Evolutionary conservation across 352 stramenopile genomes (phyloP).

Genomic region (Globisporangium alternatum): DNA sequence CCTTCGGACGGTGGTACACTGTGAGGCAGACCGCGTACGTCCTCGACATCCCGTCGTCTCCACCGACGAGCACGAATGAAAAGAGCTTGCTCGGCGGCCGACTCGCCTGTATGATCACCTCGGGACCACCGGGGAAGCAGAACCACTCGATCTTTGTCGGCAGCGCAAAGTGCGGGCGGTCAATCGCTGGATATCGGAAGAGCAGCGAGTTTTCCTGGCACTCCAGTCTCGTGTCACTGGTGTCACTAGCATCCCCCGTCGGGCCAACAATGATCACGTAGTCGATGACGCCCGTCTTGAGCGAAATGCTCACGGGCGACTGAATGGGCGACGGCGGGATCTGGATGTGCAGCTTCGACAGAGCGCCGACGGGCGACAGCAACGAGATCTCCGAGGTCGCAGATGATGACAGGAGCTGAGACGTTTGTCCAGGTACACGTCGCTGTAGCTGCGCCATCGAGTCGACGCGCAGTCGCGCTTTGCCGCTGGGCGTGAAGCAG

Average conservation of each 20-base stretch:
- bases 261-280: slow-evolving; percentile 74
- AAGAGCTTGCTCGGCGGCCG: slow-evolving; percentile 59
- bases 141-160: slow-evolving; percentile 90
- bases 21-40: slow-evolving; percentile 74
- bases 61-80: slow-evolving; percentile 78
- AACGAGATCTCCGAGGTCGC: slow-evolving; percentile 29
- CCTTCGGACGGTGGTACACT: slow-evolving; percentile 50
- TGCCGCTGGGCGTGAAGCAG: slow-evolving; percentile 55
- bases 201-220: slow-evolving; percentile 54
- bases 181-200: slow-evolving; percentile 54
- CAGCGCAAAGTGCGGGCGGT: slow-evolving; percentile 59
- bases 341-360: slow-evolving; percentile 13
- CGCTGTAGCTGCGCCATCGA: slow-evolving; percentile 21
- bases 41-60: slow-evolving; percentile 60
- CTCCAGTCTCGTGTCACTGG: not conserved
- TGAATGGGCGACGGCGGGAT: slow-evolving; percentile 9
- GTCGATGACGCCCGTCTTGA: slow-evolving; percentile 69
- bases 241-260: not conserved
- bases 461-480: slow-evolving; percentile 15
- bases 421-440: slow-evolving; percentile 9
- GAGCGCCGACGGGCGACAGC: slow-evolving; percentile 28
- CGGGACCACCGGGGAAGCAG: slow-evolving; percentile 70
- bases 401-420: slow-evolving; percentile 12
- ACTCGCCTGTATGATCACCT: slow-evolving; percentile 46
- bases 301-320: slow-evolving; percentile 22